A percentile compares a stretch with the other conserved stretches of the same genome.
phyloP scores from a whole-genome alignment of 2,329 filamentous ascomycete genomes.

The Phyllosticta paracitricarpa region DNA sequence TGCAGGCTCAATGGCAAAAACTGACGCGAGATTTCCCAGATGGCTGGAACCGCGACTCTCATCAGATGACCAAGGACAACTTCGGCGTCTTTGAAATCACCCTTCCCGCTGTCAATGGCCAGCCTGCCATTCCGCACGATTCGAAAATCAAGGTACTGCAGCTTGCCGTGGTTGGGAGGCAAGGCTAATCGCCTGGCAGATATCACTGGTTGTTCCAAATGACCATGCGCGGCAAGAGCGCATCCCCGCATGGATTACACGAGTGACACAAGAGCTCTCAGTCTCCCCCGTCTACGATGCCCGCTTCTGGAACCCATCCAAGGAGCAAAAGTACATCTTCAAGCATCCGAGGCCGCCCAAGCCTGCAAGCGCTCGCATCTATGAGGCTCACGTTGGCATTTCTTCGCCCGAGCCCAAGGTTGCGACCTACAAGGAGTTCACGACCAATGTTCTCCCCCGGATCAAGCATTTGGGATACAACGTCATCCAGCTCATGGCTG shows the following conservation, averaged over 20 bases:
- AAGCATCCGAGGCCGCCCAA: constrained; percentile 75
- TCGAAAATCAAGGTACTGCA: constrained; percentile 79
- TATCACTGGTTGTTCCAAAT: constrained; percentile 69
- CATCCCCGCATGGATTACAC: constrained; percentile 92
- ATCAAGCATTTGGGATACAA: constrained; percentile 92
- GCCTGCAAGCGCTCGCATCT: constrained; percentile 79
- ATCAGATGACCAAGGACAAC: constrained; percentile 76
- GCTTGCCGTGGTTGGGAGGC: background rate
- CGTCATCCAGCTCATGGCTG: constrained; percentile 93
- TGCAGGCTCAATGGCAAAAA: background rate
- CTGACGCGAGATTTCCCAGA: constrained; percentile 37
- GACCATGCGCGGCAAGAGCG: constrained; percentile 72
- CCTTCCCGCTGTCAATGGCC: constrained; percentile 62
- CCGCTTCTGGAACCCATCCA: constrained; percentile 91
- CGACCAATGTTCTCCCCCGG: constrained; percentile 77
- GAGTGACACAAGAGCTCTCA: constrained; percentile 84
- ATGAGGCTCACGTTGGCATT: constrained; percentile 98
- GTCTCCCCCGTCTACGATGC: constrained; percentile 92
- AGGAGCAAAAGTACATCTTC: constrained; percentile 67
- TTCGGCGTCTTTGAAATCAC: constrained; percentile 83
- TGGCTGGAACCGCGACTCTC: constrained; percentile 72
- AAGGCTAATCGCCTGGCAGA: constrained; percentile 40
- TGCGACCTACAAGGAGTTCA: constrained; percentile 96
- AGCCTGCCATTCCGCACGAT: constrained; percentile 77
- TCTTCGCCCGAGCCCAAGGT: constrained; percentile 84